Evolutionary conservation across 768 basidiomycete genomes (phyloP), one percentile per base, ranked within the genome.

Genomic region (Podaxis sp.): DNA sequence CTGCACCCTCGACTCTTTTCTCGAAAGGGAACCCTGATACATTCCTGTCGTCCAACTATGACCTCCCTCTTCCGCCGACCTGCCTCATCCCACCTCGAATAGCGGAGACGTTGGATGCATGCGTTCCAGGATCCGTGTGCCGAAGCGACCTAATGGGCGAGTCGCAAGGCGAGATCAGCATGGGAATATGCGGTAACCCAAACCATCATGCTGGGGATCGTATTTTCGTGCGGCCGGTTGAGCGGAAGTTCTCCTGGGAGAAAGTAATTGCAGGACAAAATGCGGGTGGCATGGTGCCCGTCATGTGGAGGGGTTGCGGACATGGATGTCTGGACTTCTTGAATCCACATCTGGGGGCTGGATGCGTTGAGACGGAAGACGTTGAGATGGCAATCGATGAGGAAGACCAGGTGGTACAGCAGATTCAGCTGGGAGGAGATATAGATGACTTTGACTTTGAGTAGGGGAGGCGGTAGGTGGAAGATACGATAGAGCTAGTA

Each of bases 301-400:
- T 92, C 33, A 72, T 77, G 57, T 92, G 90, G 89, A 75, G 88
- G 30, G 90, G 90, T 0, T 93, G 90, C 71, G 69, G 74, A n/a
- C 66, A 63, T 54, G 85, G 85, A 0, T 92, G 90, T 71, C 69
- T 93, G 59, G 79, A 80, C 36, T 91, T 87, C 68, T 72, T 92
- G 67, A 80, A 68, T 11, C 61, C 67, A 55, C 33, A 36, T 33
- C 13, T 19, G 42, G 33, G 62, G n/a, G 36, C 52, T 24, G 55
- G 39, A 44, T 24, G 15, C 2, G 38, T 30, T 19, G 66, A 63
- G 17, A 40, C 49, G 22, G 68, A 72, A 26, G 69, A 68, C 36
- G 65, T 65, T 24, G 65, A 63, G 49, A 57, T 58, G 44, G 61
- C 63, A 26, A 54, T 26, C 9, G 62, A 51, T 26, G 57, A 38